Base-by-base conservation (phyloP, 768 basidiomycete genomes). In the Neoboletus magnificus region DNA sequence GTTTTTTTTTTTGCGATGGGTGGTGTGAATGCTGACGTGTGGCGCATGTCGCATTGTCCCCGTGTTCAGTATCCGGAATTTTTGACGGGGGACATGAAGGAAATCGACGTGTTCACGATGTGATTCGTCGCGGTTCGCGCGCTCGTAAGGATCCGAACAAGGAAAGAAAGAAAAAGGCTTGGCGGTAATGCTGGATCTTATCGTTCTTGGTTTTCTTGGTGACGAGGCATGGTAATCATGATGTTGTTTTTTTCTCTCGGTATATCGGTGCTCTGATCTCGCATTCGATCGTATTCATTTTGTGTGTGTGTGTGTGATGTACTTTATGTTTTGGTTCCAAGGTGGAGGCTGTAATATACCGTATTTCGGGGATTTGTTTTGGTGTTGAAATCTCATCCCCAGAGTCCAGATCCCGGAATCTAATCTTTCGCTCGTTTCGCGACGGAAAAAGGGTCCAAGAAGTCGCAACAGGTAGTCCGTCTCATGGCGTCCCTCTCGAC, bases 401-500 rank as follows among this genome's bases (percentile, higher is more conserved):
- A n/a, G n/a, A n/a, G n/a, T n/a, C n/a, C n/a, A n/a, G n/a, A n/a
- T n/a, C n/a, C n/a, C n/a, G n/a, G n/a, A n/a, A n/a, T n/a, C n/a
- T n/a, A n/a, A 98, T 76, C 96, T 95, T 55, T 87, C 91, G 62
- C 89, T 97, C 74, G 98, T 98, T 71, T 91, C 92, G 25, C 82
- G 96, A 60, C 78, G 94, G n/a, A n/a, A 66, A 93, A 89, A 71
- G 82, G 86, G 59, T 88, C 91, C 54, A 93, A 90, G 81, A 95
- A 96, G 73, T 89, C 90, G 15, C 97, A 99, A 68, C 93, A 97
- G 76, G 91, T 95, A 55, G 93, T 99, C 56, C 91, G 96, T 79
- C 82, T 99, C 47, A 99, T 99, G 97, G 96, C 97, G 4, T 97
- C 97, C 0, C 98, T 98, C 72, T 96, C 93, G 5, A 99, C 98